phyloP scores from a whole-genome alignment of 1,284 basidiomycete genomes.

The Boletus mariae region DNA sequence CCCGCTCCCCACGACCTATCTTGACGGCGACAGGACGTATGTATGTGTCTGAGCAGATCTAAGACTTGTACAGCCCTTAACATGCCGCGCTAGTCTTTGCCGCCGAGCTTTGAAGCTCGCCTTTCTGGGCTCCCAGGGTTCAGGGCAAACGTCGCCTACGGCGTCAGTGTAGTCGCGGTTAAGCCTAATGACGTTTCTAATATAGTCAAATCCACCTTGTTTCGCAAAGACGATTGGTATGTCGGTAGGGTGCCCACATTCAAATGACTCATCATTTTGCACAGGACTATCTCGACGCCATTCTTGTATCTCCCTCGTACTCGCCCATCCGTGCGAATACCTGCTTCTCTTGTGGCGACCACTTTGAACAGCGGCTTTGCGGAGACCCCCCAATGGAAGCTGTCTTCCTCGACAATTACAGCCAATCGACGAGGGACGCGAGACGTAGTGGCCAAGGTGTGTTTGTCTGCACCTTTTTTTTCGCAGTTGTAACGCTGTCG shows the following conservation, averaged over 20 bases:
- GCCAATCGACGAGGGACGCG: slow-evolving; percentile 35
- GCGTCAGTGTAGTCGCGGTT: slow-evolving; percentile 43
- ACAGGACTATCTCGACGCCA: slow-evolving; percentile 53
- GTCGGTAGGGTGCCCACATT: slow-evolving; percentile 8
- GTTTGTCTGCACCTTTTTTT: slow-evolving; percentile 6
- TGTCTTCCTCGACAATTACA: slow-evolving; percentile 43
- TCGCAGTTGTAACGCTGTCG: background rate
- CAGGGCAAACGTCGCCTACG: slow-evolving; percentile 55
- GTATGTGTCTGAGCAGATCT: slow-evolving; percentile 38
- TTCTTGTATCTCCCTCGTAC: slow-evolving; percentile 67
- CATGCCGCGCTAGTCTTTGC: slow-evolving; percentile 44
- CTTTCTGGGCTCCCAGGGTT: slow-evolving; percentile 67
- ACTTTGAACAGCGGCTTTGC: slow-evolving; percentile 37
- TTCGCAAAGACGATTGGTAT: slow-evolving; percentile 48
- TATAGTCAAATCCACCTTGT: slow-evolving; percentile 43
- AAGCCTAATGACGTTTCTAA: slow-evolving; percentile 40
- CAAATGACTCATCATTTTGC: slow-evolving; percentile 5
- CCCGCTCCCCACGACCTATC: slow-evolving; percentile 54
- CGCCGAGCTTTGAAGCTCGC: slow-evolving; percentile 60
- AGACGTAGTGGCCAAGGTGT: slow-evolving; percentile 44
- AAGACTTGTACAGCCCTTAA: slow-evolving; percentile 5
- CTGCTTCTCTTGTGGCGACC: slow-evolving; percentile 38
- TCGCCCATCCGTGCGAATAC: slow-evolving; percentile 54
- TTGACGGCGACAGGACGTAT: slow-evolving; percentile 51
- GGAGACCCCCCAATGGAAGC: slow-evolving; percentile 48